Base-by-base conservation (phyloP, 169 alveolate genomes). In the Miamiensis avidus region DNA sequence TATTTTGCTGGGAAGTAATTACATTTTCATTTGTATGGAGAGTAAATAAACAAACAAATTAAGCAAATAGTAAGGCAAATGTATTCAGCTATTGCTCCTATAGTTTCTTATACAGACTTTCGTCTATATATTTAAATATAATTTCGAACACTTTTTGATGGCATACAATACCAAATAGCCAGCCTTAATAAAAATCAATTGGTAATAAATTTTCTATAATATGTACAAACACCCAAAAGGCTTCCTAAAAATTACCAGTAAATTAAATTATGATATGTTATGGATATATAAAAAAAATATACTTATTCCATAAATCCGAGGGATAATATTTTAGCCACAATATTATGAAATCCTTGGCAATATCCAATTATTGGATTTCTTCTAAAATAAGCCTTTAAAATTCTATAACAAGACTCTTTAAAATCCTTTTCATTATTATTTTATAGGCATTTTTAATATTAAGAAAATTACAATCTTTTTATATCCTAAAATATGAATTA, bases 271-370 rank as follows among this genome's bases (percentile, higher is more conserved):
- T 28, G 15, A 27, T 26, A 27, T n/a, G 4, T 31, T 78, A 4
- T 11, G 49, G 1, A 27, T 20, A 0, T 31, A 4, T n/a, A 31
- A 15, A 31, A 0, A 0, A 25, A 34, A 64, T 28, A 49, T 79
- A 79, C 84, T 65, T 79, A 75, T 79, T 79, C 84, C 1, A 64
- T 49, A 79, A 34, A 79, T 0, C 73, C 77, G 0, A 49, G n/a
- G 0, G 16, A 69, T 25, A 79, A 49, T 28, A 79, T 29, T 29
- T 49, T 34, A 1, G 64, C 34, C 15, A 79, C 84, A 6, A 79
- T 79, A 29, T 79, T 49, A 79, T 79, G 34, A 69, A 49, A 34
- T 29, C 84, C 84, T 79, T 79, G n/a, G 29, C 84, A 49, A 79
- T 79, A 79, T 25, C 84, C 84, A 29, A 79, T 79, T 0, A 64